Percentiles rank a stretch among this genome's conserved stretches.
These are phyloP conservation scores for Fusarium anthophilum DNA, from an alignment of 2,329 filamentous ascomycete species.

Conservation along the genomic window DNA sequence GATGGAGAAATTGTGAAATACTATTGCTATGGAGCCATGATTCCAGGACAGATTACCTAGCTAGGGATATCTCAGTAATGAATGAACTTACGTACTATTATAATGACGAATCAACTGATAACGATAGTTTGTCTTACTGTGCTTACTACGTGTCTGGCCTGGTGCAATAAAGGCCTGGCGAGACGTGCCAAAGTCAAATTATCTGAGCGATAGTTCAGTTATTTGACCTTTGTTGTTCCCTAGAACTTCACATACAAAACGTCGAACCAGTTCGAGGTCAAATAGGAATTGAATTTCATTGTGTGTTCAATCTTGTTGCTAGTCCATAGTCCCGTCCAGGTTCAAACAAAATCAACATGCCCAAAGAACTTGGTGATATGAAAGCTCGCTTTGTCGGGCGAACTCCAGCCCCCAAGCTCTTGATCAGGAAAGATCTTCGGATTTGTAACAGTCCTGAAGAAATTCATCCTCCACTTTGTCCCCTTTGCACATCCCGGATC, in stretches of 20 bases:
- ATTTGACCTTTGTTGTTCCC: not conserved
- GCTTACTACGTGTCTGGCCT: not conserved
- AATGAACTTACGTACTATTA: not conserved
- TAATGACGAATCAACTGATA: not conserved
- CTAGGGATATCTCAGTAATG: not conserved
- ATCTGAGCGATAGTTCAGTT: not conserved
- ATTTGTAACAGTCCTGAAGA: slow-evolving; percentile 58
- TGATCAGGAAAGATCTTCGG: slow-evolving; percentile 56
- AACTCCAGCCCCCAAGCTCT: slow-evolving; percentile 56
- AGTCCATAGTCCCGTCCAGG: no score
- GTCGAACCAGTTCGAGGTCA: rapidly evolving
- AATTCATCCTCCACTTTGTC: slow-evolving; percentile 62
- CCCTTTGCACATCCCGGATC: slow-evolving; percentile 53
- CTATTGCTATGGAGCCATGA: not conserved
- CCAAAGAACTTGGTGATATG: slow-evolving; percentile 60
- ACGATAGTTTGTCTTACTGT: not conserved
- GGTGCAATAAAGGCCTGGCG: not conserved
- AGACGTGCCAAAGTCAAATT: not conserved
- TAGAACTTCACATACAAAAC: not conserved
- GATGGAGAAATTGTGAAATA: slow-evolving; percentile 4
- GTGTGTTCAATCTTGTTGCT: not conserved
- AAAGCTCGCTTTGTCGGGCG: slow-evolving; percentile 57
- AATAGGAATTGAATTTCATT: not conserved
- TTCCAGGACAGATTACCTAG: not conserved
- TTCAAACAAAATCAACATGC: slow-evolving; percentile 50